phyloP scores from a whole-genome alignment of 2,329 filamentous ascomycete species.

The Bipolaris bicolor region DNA sequence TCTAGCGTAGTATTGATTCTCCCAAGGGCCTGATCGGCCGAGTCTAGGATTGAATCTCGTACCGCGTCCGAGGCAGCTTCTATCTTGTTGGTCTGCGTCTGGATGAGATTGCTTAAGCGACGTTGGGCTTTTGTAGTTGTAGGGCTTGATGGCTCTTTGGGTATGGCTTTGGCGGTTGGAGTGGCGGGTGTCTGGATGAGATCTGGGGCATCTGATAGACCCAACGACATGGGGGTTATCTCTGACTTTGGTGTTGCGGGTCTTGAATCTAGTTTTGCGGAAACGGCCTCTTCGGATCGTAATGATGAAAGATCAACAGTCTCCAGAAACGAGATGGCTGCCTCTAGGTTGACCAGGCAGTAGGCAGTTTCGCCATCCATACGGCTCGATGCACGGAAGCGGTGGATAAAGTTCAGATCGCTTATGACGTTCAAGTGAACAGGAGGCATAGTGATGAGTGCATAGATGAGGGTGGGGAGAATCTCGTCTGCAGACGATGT shows the following conservation, averaged over 20 bases:
- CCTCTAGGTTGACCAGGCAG: conserved; percentile 94
- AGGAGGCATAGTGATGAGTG: conserved; percentile 86
- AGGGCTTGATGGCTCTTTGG: conserved; percentile 40
- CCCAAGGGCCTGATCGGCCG: conserved; percentile 90
- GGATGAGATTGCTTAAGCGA: conserved; percentile 83
- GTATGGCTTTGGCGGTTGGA: conserved; percentile 28
- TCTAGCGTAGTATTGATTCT: conserved; percentile 89
- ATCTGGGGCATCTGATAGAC: conserved; percentile 46
- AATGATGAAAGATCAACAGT: conserved; percentile 93
- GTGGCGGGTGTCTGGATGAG: conserved; percentile 50
- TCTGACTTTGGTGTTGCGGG: conserved; percentile 54
- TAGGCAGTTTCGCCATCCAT: conserved; percentile 95
- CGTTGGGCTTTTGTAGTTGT: conserved; percentile 66
- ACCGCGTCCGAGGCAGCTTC: conserved; percentile 84
- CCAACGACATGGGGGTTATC: conserved; percentile 50
- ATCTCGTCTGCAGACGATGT: conserved; percentile 95
- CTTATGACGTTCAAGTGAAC: conserved; percentile 89
- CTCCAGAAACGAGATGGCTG: conserved; percentile 90
- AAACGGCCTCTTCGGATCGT: conserved; percentile 73
- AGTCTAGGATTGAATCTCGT: conserved; percentile 68
- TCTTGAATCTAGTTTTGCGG: conserved; percentile 60
- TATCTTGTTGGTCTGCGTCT: conserved; percentile 80
- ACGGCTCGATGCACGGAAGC: conserved; percentile 84
- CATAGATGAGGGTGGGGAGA: conserved; percentile 94
- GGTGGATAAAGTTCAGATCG: conserved; percentile 92